Percentiles rank a stretch among this genome's conserved stretches.
Evolutionary conservation across 805 yeast genomes (phyloP).

Genomic region (Pichia deserticola): DNA sequence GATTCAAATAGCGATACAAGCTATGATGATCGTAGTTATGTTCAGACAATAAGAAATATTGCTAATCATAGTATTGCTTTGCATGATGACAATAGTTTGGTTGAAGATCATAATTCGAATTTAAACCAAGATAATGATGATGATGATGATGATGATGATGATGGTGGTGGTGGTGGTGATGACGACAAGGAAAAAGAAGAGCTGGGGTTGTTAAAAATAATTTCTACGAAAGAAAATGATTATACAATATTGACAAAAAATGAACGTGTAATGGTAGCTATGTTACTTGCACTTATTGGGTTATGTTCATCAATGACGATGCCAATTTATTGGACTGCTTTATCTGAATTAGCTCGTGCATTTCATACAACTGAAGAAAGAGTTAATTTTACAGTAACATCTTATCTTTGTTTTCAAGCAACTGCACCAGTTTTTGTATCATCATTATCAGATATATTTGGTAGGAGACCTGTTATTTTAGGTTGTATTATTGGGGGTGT

Average conservation of each 20-base stretch:
- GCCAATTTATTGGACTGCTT: constrained; percentile 76
- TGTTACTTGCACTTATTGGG: constrained; percentile 40
- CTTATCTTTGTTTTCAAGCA: constrained; percentile 72
- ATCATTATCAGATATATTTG: constrained; percentile 58
- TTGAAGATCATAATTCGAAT: no score
- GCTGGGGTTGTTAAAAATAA: background rate
- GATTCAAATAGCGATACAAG: no score
- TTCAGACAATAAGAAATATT: no score
- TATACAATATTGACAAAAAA: constrained; percentile 37
- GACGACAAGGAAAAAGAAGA: background rate
- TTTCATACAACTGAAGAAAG: constrained; percentile 50
- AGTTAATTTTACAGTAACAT: constrained; percentile 67
- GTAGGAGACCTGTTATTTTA: constrained; percentile 64
- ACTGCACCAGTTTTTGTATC: constrained; percentile 64
- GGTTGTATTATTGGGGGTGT: constrained; percentile 48
- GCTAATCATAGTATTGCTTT: no score
- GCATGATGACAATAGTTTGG: no score
- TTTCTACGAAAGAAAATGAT: constrained; percentile 16
- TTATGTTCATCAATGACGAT: constrained; percentile 65
- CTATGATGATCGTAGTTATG: no score
- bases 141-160: background rate
- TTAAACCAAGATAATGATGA: background rate
- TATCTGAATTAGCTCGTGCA: constrained; percentile 46
- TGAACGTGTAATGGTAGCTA: constrained; percentile 37
- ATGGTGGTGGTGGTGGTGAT: background rate